Percentiles rank a stretch among this genome's conserved stretches.
phyloP scores from a whole-genome alignment of 352 stramenopile genomes.

The Globisporangium polare region DNA sequence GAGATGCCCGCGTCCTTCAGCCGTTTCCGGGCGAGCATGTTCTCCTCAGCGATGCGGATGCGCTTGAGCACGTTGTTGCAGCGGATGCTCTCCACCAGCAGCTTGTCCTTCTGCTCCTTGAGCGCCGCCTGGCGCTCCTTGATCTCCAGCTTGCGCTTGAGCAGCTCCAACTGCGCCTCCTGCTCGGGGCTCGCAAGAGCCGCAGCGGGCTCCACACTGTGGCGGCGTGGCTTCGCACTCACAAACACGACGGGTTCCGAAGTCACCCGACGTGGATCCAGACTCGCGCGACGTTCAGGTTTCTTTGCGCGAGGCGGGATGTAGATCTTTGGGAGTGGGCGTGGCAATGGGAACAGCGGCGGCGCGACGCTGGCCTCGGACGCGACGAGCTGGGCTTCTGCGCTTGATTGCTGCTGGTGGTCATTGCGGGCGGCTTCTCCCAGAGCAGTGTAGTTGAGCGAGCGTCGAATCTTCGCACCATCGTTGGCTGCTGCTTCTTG shows the following conservation, averaged over 20 bases:
- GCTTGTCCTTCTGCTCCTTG: neutral
- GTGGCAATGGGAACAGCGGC: neutral
- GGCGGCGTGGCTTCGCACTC: no score
- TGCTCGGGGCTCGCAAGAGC: neutral
- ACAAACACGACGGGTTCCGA: neutral
- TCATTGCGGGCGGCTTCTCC: neutral
- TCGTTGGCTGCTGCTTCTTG: neutral
- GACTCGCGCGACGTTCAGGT: neutral
- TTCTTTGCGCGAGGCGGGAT: neutral
- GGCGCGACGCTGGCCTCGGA: neutral
- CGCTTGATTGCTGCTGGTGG: neutral
- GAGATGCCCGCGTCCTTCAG: slow-evolving; percentile 31
- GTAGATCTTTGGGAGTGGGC: neutral
- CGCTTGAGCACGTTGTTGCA: slow-evolving; percentile 11
- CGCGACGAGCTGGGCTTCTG: no score
- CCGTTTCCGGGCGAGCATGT: slow-evolving; percentile 38
- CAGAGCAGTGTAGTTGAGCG: neutral
- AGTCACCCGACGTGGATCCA: neutral
- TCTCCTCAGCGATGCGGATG: slow-evolving; percentile 12
- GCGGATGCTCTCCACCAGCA: neutral
- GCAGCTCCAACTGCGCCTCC: neutral
- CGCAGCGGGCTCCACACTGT: neutral
- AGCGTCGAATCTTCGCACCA: neutral
- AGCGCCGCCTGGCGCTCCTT: neutral
- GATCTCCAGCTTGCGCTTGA: neutral